Percentiles rank a stretch among this genome's conserved stretches.
These are phyloP conservation scores for Tetraselmis chui DNA, from an alignment of 139 green algal genomes.

Conservation along the genomic window DNA sequence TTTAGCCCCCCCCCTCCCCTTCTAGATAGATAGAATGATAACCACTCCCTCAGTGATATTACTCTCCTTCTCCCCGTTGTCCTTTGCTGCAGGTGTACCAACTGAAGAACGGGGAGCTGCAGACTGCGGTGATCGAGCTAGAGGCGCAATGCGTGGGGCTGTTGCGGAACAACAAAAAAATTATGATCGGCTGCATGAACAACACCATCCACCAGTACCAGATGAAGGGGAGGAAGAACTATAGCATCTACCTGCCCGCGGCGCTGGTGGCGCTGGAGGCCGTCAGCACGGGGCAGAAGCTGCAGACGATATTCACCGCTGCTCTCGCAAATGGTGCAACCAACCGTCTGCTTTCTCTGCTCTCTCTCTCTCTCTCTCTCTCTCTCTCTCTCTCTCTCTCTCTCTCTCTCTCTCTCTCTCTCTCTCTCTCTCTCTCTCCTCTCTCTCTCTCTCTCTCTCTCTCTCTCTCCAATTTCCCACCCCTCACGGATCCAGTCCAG, in stretches of 20 bases:
- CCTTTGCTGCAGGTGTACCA: background rate
- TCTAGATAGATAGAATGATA: too few relatives aligned
- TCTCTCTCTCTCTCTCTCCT: too few relatives aligned
- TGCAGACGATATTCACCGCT: background rate
- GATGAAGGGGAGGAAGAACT: slow-evolving; percentile 48
- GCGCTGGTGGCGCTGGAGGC: slow-evolving; percentile 13
- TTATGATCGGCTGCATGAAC: slow-evolving; percentile 65
- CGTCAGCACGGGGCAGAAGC: background rate
- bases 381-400: background rate
- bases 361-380: too few relatives aligned
- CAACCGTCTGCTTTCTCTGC: background rate
- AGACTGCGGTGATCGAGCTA: slow-evolving; percentile 48
- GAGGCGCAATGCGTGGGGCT: slow-evolving; percentile 41
- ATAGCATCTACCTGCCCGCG: slow-evolving; percentile 57
- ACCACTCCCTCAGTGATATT: too few relatives aligned
- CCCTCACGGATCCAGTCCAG: too few relatives aligned
- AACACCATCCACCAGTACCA: slow-evolving; percentile 54
- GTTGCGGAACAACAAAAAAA: slow-evolving; percentile 29
- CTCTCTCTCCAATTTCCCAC: too few relatives aligned
- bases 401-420: background rate
- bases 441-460: too few relatives aligned
- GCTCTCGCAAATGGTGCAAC: slow-evolving; percentile 52
- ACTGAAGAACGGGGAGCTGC: slow-evolving; percentile 29
- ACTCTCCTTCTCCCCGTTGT: too few relatives aligned
- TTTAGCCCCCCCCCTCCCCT: too few relatives aligned